A percentile compares a stretch with the other conserved stretches of the same genome.
Conservation (phyloP, 768 basidiomycete species). For the Lenzites betulinus region DNA sequence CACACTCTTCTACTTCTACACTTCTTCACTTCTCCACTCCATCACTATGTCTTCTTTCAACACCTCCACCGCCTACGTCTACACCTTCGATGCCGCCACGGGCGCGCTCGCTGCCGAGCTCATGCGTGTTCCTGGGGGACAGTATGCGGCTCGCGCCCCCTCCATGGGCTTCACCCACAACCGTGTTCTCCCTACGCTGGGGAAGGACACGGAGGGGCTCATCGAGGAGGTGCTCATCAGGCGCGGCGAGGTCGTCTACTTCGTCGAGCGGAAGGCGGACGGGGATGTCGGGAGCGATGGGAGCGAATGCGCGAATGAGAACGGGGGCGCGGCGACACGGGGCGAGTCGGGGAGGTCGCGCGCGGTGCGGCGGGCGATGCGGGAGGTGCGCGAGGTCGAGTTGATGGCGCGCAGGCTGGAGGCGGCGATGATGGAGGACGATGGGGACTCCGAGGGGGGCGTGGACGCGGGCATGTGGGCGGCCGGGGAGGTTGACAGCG, state of each 20-base stretch:
- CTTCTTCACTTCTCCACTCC: background rate
- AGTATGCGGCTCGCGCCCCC: background rate
- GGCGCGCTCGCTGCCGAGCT: conserved; percentile 6
- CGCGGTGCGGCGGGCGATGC: conserved; percentile 7
- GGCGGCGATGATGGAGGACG: background rate
- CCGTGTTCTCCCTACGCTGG: conserved; percentile 1
- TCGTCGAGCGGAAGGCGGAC: background rate
- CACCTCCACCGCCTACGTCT: conserved; percentile 3
- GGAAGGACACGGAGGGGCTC: conserved; percentile 9
- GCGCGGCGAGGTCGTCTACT: conserved; percentile 8
- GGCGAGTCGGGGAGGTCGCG: background rate
- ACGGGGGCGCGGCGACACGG: background rate
- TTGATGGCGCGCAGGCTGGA: conserved; percentile 3
- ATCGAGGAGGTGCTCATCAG: conserved; percentile 2
- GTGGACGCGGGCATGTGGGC: background rate
- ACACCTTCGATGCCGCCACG: conserved; percentile 9
- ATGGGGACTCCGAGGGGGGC: background rate
- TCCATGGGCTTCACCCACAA: background rate
- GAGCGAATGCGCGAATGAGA: background rate
- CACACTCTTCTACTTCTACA: background rate
- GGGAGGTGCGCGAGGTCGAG: conserved; percentile 8
- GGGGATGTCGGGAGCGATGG: background rate
- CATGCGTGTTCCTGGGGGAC: conserved; percentile 5
- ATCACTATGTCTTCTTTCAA: background rate
- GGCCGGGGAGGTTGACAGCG: background rate